phyloP scores from a whole-genome alignment of 1,284 basidiomycete species.

The Malassezia restricta region DNA sequence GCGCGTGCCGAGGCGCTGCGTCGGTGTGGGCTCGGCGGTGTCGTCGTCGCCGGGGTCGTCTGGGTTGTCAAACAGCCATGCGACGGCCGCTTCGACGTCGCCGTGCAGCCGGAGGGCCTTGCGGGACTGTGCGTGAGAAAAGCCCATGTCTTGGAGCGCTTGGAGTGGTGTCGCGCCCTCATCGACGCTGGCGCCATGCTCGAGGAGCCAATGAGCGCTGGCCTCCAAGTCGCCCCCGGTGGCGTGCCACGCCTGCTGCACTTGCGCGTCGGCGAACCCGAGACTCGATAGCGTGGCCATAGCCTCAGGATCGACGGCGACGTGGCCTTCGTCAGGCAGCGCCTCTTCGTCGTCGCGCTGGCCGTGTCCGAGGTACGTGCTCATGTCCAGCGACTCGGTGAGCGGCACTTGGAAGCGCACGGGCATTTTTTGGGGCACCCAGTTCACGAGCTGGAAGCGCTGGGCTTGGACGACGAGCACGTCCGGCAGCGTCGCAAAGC shows the following conservation, averaged over 20 bases:
- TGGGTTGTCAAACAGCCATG: slow-evolving; percentile 93
- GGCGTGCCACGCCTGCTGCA: slow-evolving; percentile 59
- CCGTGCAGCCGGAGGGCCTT: slow-evolving; percentile 81
- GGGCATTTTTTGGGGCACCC: slow-evolving; percentile 91
- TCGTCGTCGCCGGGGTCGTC: slow-evolving; percentile 62
- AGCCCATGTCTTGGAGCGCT: slow-evolving; percentile 84
- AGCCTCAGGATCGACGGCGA: slow-evolving; percentile 26
- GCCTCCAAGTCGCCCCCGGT: slow-evolving; percentile 66
- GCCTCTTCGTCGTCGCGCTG: slow-evolving; percentile 62
- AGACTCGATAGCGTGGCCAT: slow-evolving; percentile 35
- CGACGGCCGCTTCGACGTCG: slow-evolving; percentile 71
- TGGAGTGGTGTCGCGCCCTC: slow-evolving; percentile 67
- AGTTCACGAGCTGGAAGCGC: slow-evolving; percentile 90
- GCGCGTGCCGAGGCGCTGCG: not conserved
- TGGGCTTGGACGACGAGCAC: slow-evolving; percentile 80
- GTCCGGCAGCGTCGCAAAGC: slow-evolving; percentile 75
- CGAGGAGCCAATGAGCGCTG: slow-evolving; percentile 90
- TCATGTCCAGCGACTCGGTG: slow-evolving; percentile 54
- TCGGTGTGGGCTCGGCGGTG: not conserved
- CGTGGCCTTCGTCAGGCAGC: slow-evolving; percentile 58
- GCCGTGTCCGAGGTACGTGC: slow-evolving; percentile 61
- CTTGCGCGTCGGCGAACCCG: slow-evolving; percentile 38
- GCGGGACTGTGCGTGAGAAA: slow-evolving; percentile 65
- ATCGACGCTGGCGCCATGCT: slow-evolving; percentile 85
- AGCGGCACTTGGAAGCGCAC: slow-evolving; percentile 68